phyloP scores from a whole-genome alignment of 768 basidiomycete genomes.

The Pulveroboletus sp. region DNA sequence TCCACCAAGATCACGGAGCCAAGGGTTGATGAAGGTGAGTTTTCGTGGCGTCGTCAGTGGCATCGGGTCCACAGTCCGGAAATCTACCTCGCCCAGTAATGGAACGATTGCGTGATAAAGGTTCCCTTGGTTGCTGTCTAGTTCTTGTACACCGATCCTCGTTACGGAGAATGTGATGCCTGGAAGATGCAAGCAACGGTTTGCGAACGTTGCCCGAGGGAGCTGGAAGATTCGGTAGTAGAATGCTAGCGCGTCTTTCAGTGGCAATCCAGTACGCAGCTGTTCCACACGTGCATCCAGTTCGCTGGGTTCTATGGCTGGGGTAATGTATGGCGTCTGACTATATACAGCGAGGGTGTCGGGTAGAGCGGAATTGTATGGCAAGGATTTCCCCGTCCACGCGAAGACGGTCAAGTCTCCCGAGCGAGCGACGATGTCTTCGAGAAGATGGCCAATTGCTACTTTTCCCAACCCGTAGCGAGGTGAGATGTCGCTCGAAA shows the following conservation, averaged over 20 bases:
- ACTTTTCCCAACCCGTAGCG: neutral
- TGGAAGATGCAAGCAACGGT: conserved; percentile 1
- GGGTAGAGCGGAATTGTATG: neutral
- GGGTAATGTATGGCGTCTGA: neutral
- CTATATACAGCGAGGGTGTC: neutral
- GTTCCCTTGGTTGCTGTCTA: neutral
- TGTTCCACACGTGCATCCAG: neutral
- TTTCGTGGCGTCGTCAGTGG: neutral
- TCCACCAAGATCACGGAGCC: conserved; percentile 5
- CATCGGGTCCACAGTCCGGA: neutral
- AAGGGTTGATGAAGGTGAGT: conserved; percentile 6
- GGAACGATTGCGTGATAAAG: neutral
- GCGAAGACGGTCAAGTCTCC: neutral
- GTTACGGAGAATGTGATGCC: neutral
- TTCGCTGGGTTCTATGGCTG: neutral
- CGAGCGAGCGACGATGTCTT: neutral
- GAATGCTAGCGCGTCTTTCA: neutral
- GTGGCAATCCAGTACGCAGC: neutral
- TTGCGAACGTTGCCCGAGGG: neutral
- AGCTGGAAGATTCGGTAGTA: neutral
- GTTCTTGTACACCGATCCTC: neutral
- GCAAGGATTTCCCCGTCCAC: neutral
- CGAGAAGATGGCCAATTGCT: neutral
- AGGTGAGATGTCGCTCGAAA: neutral
- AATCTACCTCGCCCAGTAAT: neutral